Evolutionary conservation across 805 yeast genomes (phyloP), one percentile per base, ranked within the genome.

Genomic region (Ogataea degrootiae): DNA sequence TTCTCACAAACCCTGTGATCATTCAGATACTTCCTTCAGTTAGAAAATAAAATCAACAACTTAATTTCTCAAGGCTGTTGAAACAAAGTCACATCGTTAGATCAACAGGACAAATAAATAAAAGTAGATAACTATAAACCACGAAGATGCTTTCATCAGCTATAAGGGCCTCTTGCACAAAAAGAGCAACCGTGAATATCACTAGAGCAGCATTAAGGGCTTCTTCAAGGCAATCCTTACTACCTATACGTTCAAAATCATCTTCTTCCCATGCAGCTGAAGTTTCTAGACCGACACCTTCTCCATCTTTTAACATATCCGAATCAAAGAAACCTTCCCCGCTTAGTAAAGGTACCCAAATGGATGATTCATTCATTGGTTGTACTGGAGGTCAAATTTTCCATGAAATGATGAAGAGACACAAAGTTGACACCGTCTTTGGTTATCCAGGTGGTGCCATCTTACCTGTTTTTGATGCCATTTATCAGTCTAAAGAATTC

Each of bases 381-480:
- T 77, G 90, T 59, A 85, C 96, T n/a, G 99, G 99, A 54, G 99
- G 99, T 58, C 94, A 94, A 71, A 91, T 94, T 53, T 94, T 94
- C 74, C 97, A 92, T 68, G 98, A 92, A 70, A 94, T 94, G 98
- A 94, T 94, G 98, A 75, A 82, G 53, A 82, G 97, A 67, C 97
- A 94, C 67, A 80, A 87, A 46, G 99, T 94, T 48, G 97, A 94
- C 68, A 89, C 97, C 50, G 81, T 94, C 42, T 94, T 92, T 67
- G 99, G 99, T 39, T 94, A 94, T 73, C 96, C 99, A 46, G 99
- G 99, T 62, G 99, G 99, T 67, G 99, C 99, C 57, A 94, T 94
- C 62, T 77, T 94, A 61, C 98, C 99, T 14, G 99, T 94, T 23
- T 94, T 86, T 65, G 99, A 94, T 66, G 98, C 98, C 57, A 94